Evolutionary conservation across 1,284 basidiomycete genomes (phyloP), one percentile per base, ranked within the genome.

Genomic region (Ceratorhiza oryzae-sativae): DNA sequence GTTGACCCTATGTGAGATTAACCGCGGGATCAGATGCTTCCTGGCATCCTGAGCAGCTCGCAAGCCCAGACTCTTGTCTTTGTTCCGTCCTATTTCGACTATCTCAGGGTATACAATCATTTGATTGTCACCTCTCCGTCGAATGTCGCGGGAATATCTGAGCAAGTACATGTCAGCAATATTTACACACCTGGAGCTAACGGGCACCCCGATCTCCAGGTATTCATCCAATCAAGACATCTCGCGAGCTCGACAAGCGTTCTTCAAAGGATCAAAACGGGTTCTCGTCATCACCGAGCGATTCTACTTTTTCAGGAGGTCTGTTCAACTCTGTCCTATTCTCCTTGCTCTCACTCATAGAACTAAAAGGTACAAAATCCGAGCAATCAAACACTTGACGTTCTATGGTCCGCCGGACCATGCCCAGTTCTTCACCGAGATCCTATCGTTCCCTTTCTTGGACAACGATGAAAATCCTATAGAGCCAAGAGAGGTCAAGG

Each of bases 301-400:
- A 23, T 98, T 98, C 84, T 95, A 99, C 81, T 99, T 99, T 80
- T 99, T 96, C 86, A 88, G 94, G 74, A 86, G 95, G 87, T 91
- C 75, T 53, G 82, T 77, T 2, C 53, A 18, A 6, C 36, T 13
- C 36, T 6, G 13, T 6, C 36, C 13, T 39, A 32, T 36, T 25
- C 62, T 73, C 59, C 68, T 72, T 4, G 6, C 8, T 41, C 32
- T 45, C 42, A 13, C 13, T 58, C 27, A 25, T 39, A 6, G 32
- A 3, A 2, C 6, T 2, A 73, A 30, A 77, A 93, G 93, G 67
- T 97, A 97, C 82, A 93, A 92, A 76, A 86, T 98, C 58, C 85
- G 96, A 76, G 97, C 97, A 8, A 92, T 95, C 65, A 89, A 91
- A 72, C 98, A 97, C 74, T 79, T 98, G 71, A 84, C 98, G 32